Conservation (phyloP, 2,329 filamentous ascomycete species). For the Sporothrix inflata region DNA sequence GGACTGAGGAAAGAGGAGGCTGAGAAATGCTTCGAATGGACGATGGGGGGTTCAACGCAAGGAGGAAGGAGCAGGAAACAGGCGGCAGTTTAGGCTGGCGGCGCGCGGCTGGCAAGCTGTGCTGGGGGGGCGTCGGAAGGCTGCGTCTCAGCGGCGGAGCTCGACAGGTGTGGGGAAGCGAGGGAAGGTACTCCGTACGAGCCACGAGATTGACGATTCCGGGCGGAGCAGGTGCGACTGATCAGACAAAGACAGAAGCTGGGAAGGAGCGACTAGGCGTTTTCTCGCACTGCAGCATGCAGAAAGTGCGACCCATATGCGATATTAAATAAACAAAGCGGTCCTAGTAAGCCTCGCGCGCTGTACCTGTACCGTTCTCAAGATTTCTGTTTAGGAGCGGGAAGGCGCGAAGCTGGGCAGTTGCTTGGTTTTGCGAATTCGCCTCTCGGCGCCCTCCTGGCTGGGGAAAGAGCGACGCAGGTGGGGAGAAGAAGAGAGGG, state of each 20-base stretch:
- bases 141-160: constrained; percentile 16
- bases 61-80: neutral
- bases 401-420: constrained; percentile 22
- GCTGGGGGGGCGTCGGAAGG: neutral
- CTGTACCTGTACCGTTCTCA: neutral
- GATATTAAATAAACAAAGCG: neutral
- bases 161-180: neutral
- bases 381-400: constrained; percentile 2
- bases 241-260: neutral
- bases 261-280: constrained; percentile 2
- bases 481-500: neutral
- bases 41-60: neutral
- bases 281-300: neutral
- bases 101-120: neutral
- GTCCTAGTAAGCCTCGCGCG: neutral
- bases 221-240: neutral
- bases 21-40: neutral
- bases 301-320: constrained; percentile 9
- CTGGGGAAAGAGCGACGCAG: neutral
- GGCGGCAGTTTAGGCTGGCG: neutral
- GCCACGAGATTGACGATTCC: constrained; percentile 4
- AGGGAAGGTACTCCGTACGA: neutral
- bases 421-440: constrained; percentile 11
- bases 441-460: constrained; percentile 22
- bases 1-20: constrained; percentile 1